Percentiles rank a stretch among this genome's conserved stretches.
Conservation (phyloP, 345 rosid species). For the Eucalyptus fibrosa region DNA sequence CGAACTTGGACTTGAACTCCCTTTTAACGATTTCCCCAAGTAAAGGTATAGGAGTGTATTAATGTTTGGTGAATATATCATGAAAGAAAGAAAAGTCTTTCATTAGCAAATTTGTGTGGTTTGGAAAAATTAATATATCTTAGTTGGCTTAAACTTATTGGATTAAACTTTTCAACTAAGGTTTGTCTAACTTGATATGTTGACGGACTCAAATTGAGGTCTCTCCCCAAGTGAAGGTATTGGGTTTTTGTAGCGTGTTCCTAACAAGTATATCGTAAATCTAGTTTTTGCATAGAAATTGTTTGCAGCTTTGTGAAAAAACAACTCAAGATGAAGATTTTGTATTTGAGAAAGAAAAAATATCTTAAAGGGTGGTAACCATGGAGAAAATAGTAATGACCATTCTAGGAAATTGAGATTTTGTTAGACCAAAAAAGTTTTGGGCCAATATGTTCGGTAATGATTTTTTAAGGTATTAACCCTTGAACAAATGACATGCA, state of each 20-base stretch:
- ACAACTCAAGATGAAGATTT: neutral
- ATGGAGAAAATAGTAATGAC: neutral
- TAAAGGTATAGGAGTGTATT: neutral
- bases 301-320: neutral
- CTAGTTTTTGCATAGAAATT: neutral
- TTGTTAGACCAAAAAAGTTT: neutral
- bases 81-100: neutral
- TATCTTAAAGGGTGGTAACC: neutral
- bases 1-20: neutral
- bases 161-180: neutral
- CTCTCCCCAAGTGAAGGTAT: neutral
- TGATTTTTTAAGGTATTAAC: neutral
- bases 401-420: neutral
- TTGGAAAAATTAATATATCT: neutral
- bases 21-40: neutral
- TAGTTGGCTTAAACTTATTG: neutral
- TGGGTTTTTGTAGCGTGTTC: fast-evolving
- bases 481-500: neutral
- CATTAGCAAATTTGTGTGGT: neutral
- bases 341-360: neutral
- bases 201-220: neutral
- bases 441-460: neutral
- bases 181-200: neutral
- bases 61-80: neutral
- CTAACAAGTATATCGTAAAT: neutral